phyloP scores from a whole-genome alignment of 1,284 basidiomycete species.

The Blastosporella zonata region DNA sequence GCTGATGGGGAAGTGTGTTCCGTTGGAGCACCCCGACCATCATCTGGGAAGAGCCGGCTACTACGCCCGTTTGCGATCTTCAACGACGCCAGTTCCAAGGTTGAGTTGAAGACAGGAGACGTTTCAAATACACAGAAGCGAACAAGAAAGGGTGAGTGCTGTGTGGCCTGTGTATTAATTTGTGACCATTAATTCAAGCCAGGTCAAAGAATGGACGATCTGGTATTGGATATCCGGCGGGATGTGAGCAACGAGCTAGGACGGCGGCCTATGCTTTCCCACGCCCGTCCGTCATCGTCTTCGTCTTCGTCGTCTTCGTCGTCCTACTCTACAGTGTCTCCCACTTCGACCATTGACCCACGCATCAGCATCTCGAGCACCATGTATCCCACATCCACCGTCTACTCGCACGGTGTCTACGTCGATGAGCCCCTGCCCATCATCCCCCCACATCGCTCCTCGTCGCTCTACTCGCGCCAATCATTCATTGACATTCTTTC shows the following conservation, averaged over 20 bases:
- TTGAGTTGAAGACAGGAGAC: constrained; percentile 6
- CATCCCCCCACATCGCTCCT: constrained; percentile 16
- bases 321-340: constrained; percentile 27
- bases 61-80: constrained; percentile 18
- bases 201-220: constrained; percentile 15
- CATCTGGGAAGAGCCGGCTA: constrained; percentile 18
- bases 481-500: constrained; percentile 61
- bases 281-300: constrained; percentile 21
- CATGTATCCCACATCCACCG: constrained; percentile 36
- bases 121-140: constrained; percentile 7
- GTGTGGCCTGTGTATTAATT: constrained; percentile 1
- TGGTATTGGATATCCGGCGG: constrained; percentile 20
- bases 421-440: constrained; percentile 19
- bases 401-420: constrained; percentile 32
- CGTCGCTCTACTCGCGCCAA: constrained; percentile 28
- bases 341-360: constrained; percentile 35
- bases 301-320: constrained; percentile 30
- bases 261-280: constrained; percentile 32
- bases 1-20: constrained; percentile 13
- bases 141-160: neutral
- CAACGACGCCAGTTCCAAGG: constrained; percentile 6
- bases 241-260: constrained; percentile 1
- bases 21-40: constrained; percentile 12
- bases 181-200: constrained; percentile 14
- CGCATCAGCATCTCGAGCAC: constrained; percentile 46